Base-by-base conservation (phyloP, 2,329 filamentous ascomycete genomes). In the Lomentospora prolificans region DNA sequence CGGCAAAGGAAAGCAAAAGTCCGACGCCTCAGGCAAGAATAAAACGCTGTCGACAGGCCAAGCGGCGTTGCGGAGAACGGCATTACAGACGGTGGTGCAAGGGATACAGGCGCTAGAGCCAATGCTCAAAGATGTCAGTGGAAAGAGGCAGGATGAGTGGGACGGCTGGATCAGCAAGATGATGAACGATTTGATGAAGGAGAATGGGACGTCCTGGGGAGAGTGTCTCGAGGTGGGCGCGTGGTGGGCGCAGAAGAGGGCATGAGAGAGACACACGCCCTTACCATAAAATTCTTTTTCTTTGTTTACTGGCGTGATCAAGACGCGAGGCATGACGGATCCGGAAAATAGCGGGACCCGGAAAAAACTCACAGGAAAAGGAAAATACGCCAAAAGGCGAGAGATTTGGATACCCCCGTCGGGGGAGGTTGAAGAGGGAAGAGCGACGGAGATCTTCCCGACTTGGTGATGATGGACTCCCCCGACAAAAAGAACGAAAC, bases 81-180 rank as follows among this genome's bases (percentile, higher is more conserved):
- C 90, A n/a, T 77, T 96, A 56, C 72, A 88, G 65, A 90, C 87
- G 2, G 83, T 91, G 4, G 81, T 95, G 54, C 87, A 91, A 66
- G 81, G 90, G 77, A 89, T 95, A 55, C 89, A 94, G 66, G 86
- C 86, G 60, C 73, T 96, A 63, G 91, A 96, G 69, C 89, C 89
- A 4, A 72, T 94, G 57, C 73, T 96, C 62, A 82, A 87, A 62
- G 87, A 95, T 64, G 82, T 84, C 50, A 95, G 87, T 64, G 87
- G 86, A 12, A 95, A 95, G 75, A 89, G 86, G 64, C 83, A 88
- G 65, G 90, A 95, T 62, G 91, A 96, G 71, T 96, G 90, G 90
- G 88, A 95, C 67, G 77, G 83, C 44, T 96, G 91, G 91, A 83
- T 88, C 72, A 84, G 85, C 41, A 89, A 86, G 69, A 89, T 96